A percentile compares a stretch with the other conserved stretches of the same genome.
Evolutionary conservation across 805 yeast genomes (phyloP).

Genomic region (Myxozyma neglecta): DNA sequence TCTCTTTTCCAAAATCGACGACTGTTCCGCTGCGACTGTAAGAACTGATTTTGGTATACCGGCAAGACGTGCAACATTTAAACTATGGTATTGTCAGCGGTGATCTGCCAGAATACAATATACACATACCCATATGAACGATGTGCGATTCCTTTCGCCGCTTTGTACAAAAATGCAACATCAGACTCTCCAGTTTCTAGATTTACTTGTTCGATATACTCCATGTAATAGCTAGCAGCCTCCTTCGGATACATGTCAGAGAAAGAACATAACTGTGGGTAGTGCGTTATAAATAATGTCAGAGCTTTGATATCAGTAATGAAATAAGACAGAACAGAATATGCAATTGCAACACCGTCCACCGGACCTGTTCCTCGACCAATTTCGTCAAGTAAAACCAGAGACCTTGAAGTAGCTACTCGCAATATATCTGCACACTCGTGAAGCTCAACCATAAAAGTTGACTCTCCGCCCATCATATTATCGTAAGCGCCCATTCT

Average conservation of each 20-base stretch:
- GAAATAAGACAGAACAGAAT: conserved; percentile 65
- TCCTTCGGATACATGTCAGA: conserved; percentile 43
- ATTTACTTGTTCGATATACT: conserved; percentile 44
- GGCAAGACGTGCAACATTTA: conserved; percentile 81
- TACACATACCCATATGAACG: conserved; percentile 62
- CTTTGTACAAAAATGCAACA: conserved; percentile 54
- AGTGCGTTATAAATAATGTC: conserved; percentile 81
- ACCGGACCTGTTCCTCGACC: conserved; percentile 73
- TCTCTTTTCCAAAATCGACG: conserved; percentile 5
- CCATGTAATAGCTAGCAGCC: conserved; percentile 72
- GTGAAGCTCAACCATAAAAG: conserved; percentile 75
- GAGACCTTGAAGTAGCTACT: conserved; percentile 52
- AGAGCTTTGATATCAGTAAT: conserved; percentile 50
- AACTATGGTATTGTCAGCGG: conserved; percentile 15
- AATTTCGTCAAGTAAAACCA: conserved; percentile 70
- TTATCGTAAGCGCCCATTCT: conserved; percentile 86
- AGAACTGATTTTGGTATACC: conserved; percentile 43
- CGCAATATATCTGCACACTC: conserved; percentile 62
- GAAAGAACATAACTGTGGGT: conserved; percentile 61
- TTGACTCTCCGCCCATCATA: conserved; percentile 70
- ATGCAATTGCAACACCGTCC: conserved; percentile 84
- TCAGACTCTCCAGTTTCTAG: conserved; percentile 43
- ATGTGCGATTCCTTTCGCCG: conserved; percentile 52
- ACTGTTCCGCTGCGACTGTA: conserved; percentile 23
- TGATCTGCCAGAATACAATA: background rate